These are phyloP conservation scores for Mortierella sp. DNA, from an alignment of 371 early-diverging fungal genomes.

Conservation along the genomic window DNA sequence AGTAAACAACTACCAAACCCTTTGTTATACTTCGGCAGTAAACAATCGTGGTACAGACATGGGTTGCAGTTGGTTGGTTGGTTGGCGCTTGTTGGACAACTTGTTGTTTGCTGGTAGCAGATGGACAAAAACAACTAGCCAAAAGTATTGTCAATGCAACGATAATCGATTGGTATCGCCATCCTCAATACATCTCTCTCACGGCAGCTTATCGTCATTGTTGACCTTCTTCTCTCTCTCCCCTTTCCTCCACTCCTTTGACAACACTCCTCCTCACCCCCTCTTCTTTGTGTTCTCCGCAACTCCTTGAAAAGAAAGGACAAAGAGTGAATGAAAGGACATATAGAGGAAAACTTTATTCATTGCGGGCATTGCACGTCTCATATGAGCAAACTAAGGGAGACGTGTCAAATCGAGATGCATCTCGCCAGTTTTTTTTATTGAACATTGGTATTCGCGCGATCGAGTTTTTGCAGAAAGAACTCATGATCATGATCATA, in stretches of 20 bases:
- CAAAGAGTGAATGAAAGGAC: neutral
- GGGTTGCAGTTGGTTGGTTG: neutral
- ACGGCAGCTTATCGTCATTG: neutral
- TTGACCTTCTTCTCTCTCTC: neutral
- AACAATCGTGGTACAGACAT: neutral
- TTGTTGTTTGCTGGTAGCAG: neutral
- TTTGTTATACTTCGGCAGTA: neutral
- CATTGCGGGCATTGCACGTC: neutral
- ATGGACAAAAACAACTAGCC: neutral
- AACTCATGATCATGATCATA: slow-evolving; percentile 5
- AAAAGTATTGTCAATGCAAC: neutral
- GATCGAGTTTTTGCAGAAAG: neutral
- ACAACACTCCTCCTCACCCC: neutral
- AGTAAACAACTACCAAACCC: neutral
- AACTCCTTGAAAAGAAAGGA: slow-evolving; percentile 3
- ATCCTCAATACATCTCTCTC: slow-evolving; percentile 1
- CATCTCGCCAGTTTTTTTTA: neutral
- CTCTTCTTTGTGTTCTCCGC: neutral
- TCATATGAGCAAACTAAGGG: neutral
- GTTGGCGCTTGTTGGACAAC: neutral
- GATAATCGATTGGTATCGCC: neutral
- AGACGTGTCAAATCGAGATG: neutral
- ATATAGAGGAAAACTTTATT: neutral
- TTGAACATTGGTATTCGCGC: neutral
- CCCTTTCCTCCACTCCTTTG: neutral